phyloP scores from a whole-genome alignment of 2,329 filamentous ascomycete genomes.

The Amylocarpus encephaloides region DNA sequence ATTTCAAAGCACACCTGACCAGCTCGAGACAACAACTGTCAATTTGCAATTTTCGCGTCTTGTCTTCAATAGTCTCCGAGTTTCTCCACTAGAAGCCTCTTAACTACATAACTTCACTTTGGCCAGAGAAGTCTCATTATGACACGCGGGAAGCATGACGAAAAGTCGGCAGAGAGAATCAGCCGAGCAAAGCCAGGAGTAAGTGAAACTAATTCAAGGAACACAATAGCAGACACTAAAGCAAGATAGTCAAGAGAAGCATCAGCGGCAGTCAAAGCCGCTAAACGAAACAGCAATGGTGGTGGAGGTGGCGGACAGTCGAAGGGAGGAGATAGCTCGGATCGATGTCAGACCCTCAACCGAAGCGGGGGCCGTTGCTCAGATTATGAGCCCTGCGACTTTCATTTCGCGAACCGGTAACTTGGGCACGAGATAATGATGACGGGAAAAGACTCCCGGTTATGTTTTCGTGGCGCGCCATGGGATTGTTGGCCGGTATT shows the following conservation, averaged over 20 bases:
- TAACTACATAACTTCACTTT: neutral
- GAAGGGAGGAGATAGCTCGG: constrained; percentile 1
- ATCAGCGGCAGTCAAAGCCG: constrained; percentile 11
- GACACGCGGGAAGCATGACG: constrained; percentile 12
- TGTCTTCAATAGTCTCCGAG: too few relatives aligned
- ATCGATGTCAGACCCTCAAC: constrained; percentile 12
- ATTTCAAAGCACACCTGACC: too few relatives aligned
- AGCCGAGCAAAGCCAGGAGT: constrained; percentile 14
- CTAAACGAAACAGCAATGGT: constrained; percentile 11
- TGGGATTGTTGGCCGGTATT: too few relatives aligned
- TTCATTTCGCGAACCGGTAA: constrained; percentile 7
- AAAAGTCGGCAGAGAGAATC: constrained; percentile 17
- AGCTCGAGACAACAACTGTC: too few relatives aligned
- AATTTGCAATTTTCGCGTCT: too few relatives aligned
- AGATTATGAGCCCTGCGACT: constrained; percentile 13
- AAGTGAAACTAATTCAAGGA: constrained; percentile 4
- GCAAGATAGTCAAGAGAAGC: constrained; percentile 15
- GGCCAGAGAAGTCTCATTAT: constrained; percentile 2
- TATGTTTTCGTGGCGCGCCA: too few relatives aligned
- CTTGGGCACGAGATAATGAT: neutral
- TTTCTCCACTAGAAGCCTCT: neutral
- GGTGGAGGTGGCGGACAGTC: neutral
- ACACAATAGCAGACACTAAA: neutral
- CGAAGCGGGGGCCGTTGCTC: constrained; percentile 14
- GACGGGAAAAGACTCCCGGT: too few relatives aligned